Evolutionary conservation across 2,329 filamentous ascomycete species (phyloP).

Genomic region (Pestalotiopsis sp.): DNA sequence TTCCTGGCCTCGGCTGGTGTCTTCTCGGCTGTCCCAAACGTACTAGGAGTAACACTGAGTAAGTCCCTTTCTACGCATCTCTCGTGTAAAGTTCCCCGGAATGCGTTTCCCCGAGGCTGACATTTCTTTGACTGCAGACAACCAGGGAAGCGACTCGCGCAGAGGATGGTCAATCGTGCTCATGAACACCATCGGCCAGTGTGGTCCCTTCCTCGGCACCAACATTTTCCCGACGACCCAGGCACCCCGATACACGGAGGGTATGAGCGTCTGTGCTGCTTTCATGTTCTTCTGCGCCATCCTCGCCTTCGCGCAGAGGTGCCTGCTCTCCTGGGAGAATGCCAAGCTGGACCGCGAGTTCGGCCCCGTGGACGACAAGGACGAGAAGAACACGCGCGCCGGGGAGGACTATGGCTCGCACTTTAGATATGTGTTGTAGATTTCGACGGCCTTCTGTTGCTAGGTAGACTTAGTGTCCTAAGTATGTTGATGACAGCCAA

Average conservation of each 20-base stretch:
- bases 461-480: no score
- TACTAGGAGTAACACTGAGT: constrained; percentile 25
- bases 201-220: constrained; percentile 26
- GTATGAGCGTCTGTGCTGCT: constrained; percentile 27
- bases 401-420: constrained; percentile 23
- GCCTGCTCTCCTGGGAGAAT: constrained; percentile 23
- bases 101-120: neutral
- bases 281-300: constrained; percentile 28
- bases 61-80: constrained; percentile 6
- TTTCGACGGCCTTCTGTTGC: neutral
- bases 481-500: no score
- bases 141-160: constrained; percentile 26
- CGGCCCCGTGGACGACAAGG: constrained; percentile 15
- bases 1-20: constrained; percentile 45
- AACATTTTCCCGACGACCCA: constrained; percentile 22
- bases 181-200: constrained; percentile 27
- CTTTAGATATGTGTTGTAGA: constrained; percentile 23
- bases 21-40: constrained; percentile 28
- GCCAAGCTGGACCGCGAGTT: constrained; percentile 23
- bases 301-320: constrained; percentile 20
- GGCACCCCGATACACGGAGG: constrained; percentile 21
- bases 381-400: constrained; percentile 12
- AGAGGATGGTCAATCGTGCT: constrained; percentile 27
- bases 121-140: constrained; percentile 18
- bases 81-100: neutral